phyloP scores from a whole-genome alignment of 2,329 filamentous ascomycete genomes.

The Rutstroemia sp. region DNA sequence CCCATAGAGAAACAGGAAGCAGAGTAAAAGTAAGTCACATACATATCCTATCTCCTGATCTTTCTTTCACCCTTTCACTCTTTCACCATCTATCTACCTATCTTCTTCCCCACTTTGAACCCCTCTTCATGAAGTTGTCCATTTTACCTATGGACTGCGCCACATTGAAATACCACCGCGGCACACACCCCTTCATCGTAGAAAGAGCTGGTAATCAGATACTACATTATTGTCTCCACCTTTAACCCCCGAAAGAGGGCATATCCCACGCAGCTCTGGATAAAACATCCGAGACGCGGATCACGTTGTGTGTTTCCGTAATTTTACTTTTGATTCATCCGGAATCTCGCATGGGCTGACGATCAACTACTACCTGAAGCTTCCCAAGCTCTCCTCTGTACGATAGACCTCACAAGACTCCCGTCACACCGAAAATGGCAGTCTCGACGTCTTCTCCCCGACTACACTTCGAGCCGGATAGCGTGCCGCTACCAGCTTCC shows the following conservation, averaged over 20 bases:
- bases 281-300: neutral
- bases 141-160: conserved; percentile 1
- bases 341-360: neutral
- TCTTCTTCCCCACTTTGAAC: conserved; percentile 3
- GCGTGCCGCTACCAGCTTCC: conserved; percentile 19
- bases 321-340: neutral
- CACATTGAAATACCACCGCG: conserved; percentile 1
- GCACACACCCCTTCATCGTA: neutral
- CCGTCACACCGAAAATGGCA: conserved; percentile 16
- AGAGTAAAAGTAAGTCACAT: neutral
- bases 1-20: neutral
- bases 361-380: neutral
- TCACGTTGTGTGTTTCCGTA: neutral
- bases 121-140: neutral
- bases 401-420: neutral
- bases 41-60: neutral
- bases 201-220: neutral
- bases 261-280: neutral
- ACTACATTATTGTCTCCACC: neutral
- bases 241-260: neutral
- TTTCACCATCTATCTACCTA: too few species aligned
- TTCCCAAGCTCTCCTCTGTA: neutral
- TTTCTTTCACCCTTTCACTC: neutral
- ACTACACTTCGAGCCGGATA: conserved; percentile 23
- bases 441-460: conserved; percentile 17